These are phyloP conservation scores for Apodospora peruviana DNA, from an alignment of 495 filamentous ascomycete genomes.

Conservation along the genomic window DNA sequence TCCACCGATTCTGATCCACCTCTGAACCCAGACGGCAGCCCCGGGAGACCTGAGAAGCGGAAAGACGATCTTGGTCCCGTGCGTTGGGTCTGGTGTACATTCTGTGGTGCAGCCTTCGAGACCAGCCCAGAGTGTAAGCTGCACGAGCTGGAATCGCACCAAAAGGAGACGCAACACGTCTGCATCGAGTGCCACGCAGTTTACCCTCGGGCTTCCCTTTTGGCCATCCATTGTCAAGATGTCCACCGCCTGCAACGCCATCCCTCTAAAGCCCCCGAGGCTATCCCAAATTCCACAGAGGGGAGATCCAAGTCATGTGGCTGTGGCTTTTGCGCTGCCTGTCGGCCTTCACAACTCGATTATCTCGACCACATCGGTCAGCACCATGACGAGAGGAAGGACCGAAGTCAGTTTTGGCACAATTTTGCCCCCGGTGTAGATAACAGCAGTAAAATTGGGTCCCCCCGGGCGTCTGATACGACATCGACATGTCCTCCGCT, in stretches of 20 bases:
- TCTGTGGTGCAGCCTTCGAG: slow-evolving; percentile 17
- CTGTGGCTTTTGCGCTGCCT: slow-evolving; percentile 21
- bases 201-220: neutral
- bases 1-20: slow-evolving; percentile 16
- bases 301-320: slow-evolving; percentile 21
- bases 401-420: too few species aligned
- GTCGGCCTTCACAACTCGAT: slow-evolving; percentile 5
- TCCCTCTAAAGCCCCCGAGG: too few species aligned
- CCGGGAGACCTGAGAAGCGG: slow-evolving; percentile 5
- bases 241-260: slow-evolving; percentile 9
- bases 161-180: slow-evolving; percentile 2
- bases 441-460: too few species aligned
- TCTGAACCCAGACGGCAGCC: slow-evolving; percentile 7
- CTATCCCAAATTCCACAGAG: too few species aligned
- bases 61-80: slow-evolving; percentile 8
- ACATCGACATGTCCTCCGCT: too few species aligned
- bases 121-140: slow-evolving; percentile 16
- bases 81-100: slow-evolving; percentile 18
- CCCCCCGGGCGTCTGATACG: too few species aligned
- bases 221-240: slow-evolving; percentile 7
- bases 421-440: too few species aligned
- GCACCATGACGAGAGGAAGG: slow-evolving; percentile 19
- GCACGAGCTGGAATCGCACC: slow-evolving; percentile 17
- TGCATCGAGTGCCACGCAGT: slow-evolving; percentile 11
- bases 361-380: slow-evolving; percentile 19